Percentiles rank a stretch among this genome's conserved stretches.
Evolutionary conservation across 1,284 basidiomycete genomes (phyloP).

Genomic region (Leccinum solheimii): DNA sequence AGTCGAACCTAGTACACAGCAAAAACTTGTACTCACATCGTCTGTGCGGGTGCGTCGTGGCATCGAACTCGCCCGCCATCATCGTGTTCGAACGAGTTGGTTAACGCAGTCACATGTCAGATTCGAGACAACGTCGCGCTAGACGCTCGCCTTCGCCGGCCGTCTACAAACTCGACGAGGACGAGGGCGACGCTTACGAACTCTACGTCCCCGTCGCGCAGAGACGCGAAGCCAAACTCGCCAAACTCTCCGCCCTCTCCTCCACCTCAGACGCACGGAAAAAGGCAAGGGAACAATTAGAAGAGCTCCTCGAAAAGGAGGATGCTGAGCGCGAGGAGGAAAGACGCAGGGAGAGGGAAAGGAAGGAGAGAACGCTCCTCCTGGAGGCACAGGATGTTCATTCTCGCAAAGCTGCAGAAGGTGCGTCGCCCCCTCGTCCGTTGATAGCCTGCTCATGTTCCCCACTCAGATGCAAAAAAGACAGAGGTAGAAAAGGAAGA

Average conservation of each 20-base stretch:
- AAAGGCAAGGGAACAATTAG: slow-evolving; percentile 51
- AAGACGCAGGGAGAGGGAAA: slow-evolving; percentile 64
- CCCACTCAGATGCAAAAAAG: slow-evolving; percentile 79
- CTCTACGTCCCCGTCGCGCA: slow-evolving; percentile 90
- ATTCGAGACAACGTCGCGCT: slow-evolving; percentile 45
- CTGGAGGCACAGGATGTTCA: slow-evolving; percentile 94
- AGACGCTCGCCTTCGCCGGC: slow-evolving; percentile 62
- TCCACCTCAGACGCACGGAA: slow-evolving; percentile 54
- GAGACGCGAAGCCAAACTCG: slow-evolving; percentile 78
- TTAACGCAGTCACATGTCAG: slow-evolving; percentile 24
- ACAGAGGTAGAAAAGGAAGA: slow-evolving; percentile 79
- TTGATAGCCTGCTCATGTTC: background rate
- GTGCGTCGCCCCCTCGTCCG: slow-evolving; percentile 42
- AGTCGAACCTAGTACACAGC: slow-evolving; percentile 2
- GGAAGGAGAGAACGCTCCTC: slow-evolving; percentile 83
- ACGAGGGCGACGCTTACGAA: slow-evolving; percentile 65
- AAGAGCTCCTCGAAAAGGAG: slow-evolving; percentile 66
- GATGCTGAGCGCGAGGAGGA: slow-evolving; percentile 81
- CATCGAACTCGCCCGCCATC: slow-evolving; percentile 61
- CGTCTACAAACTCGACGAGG: slow-evolving; percentile 54
- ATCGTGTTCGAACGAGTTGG: slow-evolving; percentile 20
- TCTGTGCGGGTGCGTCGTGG: slow-evolving; percentile 69
- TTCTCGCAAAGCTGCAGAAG: slow-evolving; percentile 74
- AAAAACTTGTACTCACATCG: slow-evolving; percentile 50
- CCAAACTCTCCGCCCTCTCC: slow-evolving; percentile 66